Base-by-base conservation (phyloP, 2,329 filamentous ascomycete genomes). In the Colletotrichum sp. region DNA sequence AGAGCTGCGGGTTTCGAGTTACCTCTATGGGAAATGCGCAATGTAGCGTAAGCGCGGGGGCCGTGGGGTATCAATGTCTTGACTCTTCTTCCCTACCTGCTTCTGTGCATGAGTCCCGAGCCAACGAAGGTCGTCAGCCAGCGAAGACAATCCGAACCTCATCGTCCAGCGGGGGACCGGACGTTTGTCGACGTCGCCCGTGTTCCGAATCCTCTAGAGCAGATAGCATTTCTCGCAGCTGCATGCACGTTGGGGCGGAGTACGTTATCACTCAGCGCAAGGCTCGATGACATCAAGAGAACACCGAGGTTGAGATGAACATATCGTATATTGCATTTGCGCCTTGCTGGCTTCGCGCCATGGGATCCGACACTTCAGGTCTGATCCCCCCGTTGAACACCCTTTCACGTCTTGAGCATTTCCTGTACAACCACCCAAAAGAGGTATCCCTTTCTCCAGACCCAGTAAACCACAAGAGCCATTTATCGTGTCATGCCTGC, bases 271-370 rank as follows among this genome's bases (percentile, higher is more conserved):
- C 12, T 66, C 67, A 62, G 25, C 39, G n/a, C n/a, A 52, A 34
- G 25, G 68, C 57, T 63, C 25, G n/a, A 34, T 52, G 13, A 27
- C 36, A 15, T 63, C 6, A 16, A 19, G 13, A 34, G 7, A 19
- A 25, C 16, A 36, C 72, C 67, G 72, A 66, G 55, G 19, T 76
- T 75, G 49, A 75, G 74, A 74, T 76, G 65, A 76, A 74, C 44
- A 77, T 78, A 79, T 85, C 83, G 82, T 85, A 78, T 85, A 84
- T 85, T 85, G 70, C 70, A 69, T 74, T 63, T 83, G 84, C 82
- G 80, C 84, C 80, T 82, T 78, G 81, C 81, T 77, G 76, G 70
- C 70, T 76, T 77, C 76, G 71, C 63, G 77, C 74, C 70, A 65
- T 61, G 52, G 36, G 65, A 74, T 64, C 70, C 13, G 59, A 36